Base-by-base conservation (phyloP, 2,329 filamentous ascomycete species). In the Diplodia mutila region DNA sequence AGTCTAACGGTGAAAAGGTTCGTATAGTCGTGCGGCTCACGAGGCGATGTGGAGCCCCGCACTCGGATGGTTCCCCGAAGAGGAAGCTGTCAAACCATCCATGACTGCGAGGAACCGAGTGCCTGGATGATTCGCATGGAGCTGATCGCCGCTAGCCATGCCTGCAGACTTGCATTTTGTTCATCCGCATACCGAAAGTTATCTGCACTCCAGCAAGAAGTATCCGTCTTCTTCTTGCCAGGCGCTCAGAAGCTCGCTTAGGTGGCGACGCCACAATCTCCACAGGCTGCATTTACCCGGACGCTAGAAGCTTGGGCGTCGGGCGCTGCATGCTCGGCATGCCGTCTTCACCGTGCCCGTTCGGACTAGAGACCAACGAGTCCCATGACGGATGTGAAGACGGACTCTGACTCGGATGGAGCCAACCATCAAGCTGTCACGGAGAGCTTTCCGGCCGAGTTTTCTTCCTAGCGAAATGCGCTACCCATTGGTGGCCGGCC, bases 281-380 rank as follows among this genome's bases (percentile, higher is more conserved):
- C 57, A 61, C 27, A 32, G 57, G 11, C 37, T 61, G 57, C 39
- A 61, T 61, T 61, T 61, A 61, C 11, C 57, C 57, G 57, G 57
- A 61, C 57, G 25, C 39, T 61, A 61, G 39, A 32, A 37, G 37
- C 34, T 46, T 46, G 53, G n/a, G 52, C 52, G 52, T 37, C 52
- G 27, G 29, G 16, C 23, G 34, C 34, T 61, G 55, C 23, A 46
- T 61, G 39, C 39, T 61, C 57, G 57, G 39, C 39, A 61, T 61
- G 37, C 55, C 55, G 55, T 46, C 16, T 27, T 61, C 23, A 29
- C 55, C 37, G 55, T 27, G 37, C 39, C 39, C 34, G 37, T 61
- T 48, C 55, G 55, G 37, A 16, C 55, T 37, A 42, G n/a, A 29
- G 2, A n/a, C 53, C 16, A 52, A 16, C 23, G 21, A 12, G 54